Conservation (phyloP, 768 basidiomycete genomes). For the Boletus speciosus region DNA sequence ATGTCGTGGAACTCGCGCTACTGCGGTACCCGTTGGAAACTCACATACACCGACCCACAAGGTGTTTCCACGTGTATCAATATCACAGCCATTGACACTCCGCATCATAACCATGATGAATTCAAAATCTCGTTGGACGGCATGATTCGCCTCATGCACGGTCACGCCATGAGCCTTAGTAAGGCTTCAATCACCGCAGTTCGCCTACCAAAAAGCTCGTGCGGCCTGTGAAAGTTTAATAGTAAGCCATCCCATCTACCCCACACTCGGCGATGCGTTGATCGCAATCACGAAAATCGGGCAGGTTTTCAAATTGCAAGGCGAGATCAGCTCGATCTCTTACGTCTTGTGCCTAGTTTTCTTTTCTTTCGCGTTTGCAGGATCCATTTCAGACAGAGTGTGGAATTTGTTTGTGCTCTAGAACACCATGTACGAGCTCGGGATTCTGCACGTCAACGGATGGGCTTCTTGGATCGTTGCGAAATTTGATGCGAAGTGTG, state of each 20-base stretch:
- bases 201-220: slow-evolving; percentile 12
- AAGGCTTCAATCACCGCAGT: slow-evolving; percentile 20
- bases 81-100: slow-evolving; percentile 51
- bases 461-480: neutral
- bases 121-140: slow-evolving; percentile 37
- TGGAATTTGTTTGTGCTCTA: neutral
- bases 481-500: neutral
- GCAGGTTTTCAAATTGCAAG: neutral
- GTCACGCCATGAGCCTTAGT: slow-evolving; percentile 28
- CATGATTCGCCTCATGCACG: slow-evolving; percentile 36
- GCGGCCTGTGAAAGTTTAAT: slow-evolving; percentile 8
- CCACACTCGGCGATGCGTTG: neutral
- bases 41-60: slow-evolving; percentile 40
- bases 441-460: neutral
- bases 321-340: neutral
- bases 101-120: slow-evolving; percentile 22
- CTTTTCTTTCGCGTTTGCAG: neutral
- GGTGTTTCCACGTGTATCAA: slow-evolving; percentile 38
- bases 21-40: slow-evolving; percentile 61
- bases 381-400: neutral
- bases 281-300: neutral
- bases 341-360: neutral
- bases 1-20: slow-evolving; percentile 47
- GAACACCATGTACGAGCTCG: neutral
- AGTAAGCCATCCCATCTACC: neutral